phyloP scores from a whole-genome alignment of 371 early-diverging fungal genomes.

The Apophysomyces elegans region DNA sequence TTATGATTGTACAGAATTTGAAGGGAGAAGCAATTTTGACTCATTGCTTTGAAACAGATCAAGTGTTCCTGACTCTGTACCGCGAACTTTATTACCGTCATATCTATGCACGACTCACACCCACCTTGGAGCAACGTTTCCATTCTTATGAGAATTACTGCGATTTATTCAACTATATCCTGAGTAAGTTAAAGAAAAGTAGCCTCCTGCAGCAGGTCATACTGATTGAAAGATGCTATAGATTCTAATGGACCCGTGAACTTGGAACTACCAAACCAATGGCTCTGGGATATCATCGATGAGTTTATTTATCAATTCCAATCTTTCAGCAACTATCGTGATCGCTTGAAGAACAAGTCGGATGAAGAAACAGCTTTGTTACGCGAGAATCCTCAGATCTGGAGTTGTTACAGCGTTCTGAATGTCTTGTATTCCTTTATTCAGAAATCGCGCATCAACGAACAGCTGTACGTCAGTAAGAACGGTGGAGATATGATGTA shows the following conservation, averaged over 20 bases:
- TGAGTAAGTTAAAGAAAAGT: conserved; percentile 57
- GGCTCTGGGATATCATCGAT: conserved; percentile 97
- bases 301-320: conserved; percentile 98
- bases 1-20: not conserved
- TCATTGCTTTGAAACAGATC: conserved; percentile 49
- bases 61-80: conserved; percentile 88
- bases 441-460: conserved; percentile 88
- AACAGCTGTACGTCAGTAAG: conserved; percentile 83
- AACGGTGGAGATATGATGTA: conserved; percentile 80
- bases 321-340: conserved; percentile 89
- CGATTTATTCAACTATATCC: conserved; percentile 90
- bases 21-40: not conserved
- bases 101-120: conserved; percentile 85
- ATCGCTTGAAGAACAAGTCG: conserved; percentile 75
- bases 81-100: conserved; percentile 94
- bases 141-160: conserved; percentile 92
- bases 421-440: conserved; percentile 91
- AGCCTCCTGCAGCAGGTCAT: too few relatives aligned
- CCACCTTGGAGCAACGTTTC: conserved; percentile 85
- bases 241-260: conserved; percentile 78
- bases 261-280: conserved; percentile 92
- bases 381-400: conserved; percentile 82
- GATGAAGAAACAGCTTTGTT: conserved; percentile 79
- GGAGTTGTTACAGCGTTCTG: conserved; percentile 92
- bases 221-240: conserved; percentile 15